Evolutionary conservation across 345 rosid genomes (phyloP).

Genomic region (Schrenkiella parvula): DNA sequence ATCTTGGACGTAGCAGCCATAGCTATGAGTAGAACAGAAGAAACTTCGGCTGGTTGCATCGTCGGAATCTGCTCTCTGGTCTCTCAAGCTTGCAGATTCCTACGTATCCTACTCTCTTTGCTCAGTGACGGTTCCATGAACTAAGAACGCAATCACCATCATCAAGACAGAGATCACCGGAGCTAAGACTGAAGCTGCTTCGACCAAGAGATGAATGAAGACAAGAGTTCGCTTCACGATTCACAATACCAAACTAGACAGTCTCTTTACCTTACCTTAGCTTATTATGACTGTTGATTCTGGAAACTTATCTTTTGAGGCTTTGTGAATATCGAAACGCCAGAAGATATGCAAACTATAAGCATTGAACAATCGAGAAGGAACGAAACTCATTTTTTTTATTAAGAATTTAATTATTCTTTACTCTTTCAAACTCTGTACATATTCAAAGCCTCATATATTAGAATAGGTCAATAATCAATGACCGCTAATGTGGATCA

Average conservation of each 20-base stretch:
- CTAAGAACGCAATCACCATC: neutral
- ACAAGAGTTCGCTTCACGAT: neutral
- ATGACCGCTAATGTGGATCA: neutral
- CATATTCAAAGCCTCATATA: conserved; percentile 22
- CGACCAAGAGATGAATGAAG: neutral
- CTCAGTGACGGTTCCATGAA: conserved; percentile 4
- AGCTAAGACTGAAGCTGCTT: conserved; percentile 3
- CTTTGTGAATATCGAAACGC: neutral
- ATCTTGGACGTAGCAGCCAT: neutral
- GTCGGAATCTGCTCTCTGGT: conserved; percentile 28
- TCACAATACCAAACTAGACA: neutral
- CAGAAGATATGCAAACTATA: neutral
- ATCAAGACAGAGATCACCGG: neutral
- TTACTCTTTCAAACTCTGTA: conserved; percentile 18
- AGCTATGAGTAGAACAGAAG: conserved; percentile 30
- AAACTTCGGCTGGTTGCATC: conserved; percentile 25
- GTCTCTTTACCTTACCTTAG: neutral
- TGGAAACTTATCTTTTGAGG: neutral
- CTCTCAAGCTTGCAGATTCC: conserved; percentile 23
- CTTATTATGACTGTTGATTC: neutral
- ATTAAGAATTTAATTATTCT: neutral
- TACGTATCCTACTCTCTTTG: conserved; percentile 23
- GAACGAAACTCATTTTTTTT: neutral
- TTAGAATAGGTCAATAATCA: conserved; percentile 15
- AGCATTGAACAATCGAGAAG: neutral